Conservation (phyloP, 1,284 basidiomycete genomes). For the Crucibulum cyathiforme region DNA sequence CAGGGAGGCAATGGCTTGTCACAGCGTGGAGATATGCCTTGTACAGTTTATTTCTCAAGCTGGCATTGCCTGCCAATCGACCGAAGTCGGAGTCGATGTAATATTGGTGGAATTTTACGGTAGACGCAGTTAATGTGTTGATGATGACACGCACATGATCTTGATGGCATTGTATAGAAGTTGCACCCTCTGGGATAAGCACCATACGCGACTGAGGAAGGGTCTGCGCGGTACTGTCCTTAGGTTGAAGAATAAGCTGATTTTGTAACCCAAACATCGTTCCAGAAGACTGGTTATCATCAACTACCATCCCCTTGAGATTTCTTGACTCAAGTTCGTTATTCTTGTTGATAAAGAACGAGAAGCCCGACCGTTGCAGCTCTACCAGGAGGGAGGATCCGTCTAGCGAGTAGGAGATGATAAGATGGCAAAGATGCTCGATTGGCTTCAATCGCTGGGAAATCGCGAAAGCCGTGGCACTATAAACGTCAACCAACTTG, state of each 20-base stretch:
- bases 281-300: slow-evolving; percentile 39
- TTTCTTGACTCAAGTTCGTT: slow-evolving; percentile 38
- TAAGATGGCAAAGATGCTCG: neutral
- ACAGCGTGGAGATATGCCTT: slow-evolving; percentile 52
- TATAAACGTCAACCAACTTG: slow-evolving; percentile 6
- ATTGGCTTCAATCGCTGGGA: neutral
- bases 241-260: slow-evolving; percentile 45
- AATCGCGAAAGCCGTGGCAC: neutral
- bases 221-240: slow-evolving; percentile 1
- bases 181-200: slow-evolving; percentile 41
- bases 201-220: slow-evolving; percentile 30
- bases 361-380: slow-evolving; percentile 43
- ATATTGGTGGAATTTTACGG: slow-evolving; percentile 42
- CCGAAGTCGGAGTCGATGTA: slow-evolving; percentile 45
- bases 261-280: slow-evolving; percentile 47
- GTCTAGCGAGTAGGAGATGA: neutral
- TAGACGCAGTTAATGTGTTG: slow-evolving; percentile 3
- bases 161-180: slow-evolving; percentile 11
- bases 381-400: slow-evolving; percentile 8
- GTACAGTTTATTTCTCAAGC: slow-evolving; percentile 42
- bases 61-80: slow-evolving; percentile 38
- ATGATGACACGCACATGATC: slow-evolving; percentile 32
- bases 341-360: slow-evolving; percentile 36
- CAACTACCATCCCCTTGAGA: slow-evolving; percentile 42
- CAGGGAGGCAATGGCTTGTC: slow-evolving; percentile 47